A percentile compares a stretch with the other conserved stretches of the same genome.
Evolutionary conservation across 2,329 filamentous ascomycete species (phyloP).

Genomic region (Trichoderma harzianum): DNA sequence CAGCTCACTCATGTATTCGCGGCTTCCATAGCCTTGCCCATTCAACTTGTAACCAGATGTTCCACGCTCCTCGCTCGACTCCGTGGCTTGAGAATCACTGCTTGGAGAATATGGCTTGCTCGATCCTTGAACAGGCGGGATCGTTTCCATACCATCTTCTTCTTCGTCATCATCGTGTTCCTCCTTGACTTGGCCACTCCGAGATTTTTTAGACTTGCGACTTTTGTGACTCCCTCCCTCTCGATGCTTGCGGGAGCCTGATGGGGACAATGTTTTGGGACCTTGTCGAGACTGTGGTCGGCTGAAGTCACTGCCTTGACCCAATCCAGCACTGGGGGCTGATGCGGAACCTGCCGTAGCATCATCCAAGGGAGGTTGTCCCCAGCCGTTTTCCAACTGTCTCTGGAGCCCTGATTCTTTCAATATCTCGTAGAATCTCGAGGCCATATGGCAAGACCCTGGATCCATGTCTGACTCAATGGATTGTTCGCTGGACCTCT

Average conservation of each 20-base stretch:
- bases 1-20: slow-evolving; percentile 8
- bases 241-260: neutral
- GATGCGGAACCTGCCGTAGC: slow-evolving; percentile 3
- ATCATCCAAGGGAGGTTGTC: neutral
- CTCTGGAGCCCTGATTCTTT: slow-evolving; percentile 15
- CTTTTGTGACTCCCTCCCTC: neutral
- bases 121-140: neutral
- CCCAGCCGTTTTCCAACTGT: slow-evolving; percentile 13
- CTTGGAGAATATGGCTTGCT: neutral
- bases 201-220: slow-evolving; percentile 5
- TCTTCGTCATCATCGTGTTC: slow-evolving; percentile 1
- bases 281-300: neutral
- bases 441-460: slow-evolving; percentile 14
- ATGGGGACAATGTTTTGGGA: neutral
- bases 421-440: slow-evolving; percentile 16
- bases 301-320: neutral
- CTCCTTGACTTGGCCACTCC: slow-evolving; percentile 4
- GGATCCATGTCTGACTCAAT: neutral
- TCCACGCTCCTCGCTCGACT: neutral
- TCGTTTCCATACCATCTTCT: neutral
- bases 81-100: neutral
- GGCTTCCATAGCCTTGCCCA: neutral
- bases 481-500: neutral
- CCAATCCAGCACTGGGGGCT: neutral
- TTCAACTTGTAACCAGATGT: neutral